Evolutionary conservation across 140 eudicot genomes (phyloP), one percentile per base, ranked within the genome.

Genomic region (Senecio squalidus): DNA sequence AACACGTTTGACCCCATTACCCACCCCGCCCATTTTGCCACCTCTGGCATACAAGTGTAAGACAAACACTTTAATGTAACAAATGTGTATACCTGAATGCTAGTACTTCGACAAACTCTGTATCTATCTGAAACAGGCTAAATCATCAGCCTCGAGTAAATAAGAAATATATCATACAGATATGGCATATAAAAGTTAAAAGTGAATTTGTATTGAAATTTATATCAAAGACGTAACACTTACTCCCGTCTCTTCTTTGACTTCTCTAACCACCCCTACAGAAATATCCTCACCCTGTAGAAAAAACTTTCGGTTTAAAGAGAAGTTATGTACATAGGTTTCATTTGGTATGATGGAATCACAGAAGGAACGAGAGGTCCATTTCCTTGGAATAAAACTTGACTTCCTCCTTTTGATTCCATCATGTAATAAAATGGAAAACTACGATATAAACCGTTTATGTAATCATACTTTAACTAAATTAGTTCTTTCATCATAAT

Each of bases 201-300:
- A 60, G 40, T 17, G 22, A 23, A 2, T 51, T 17, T 8, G 18
- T 9, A 26, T 41, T 38, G 17, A 34, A 3, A 25, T 25, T 44
- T 15, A 28, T 11, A 46, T 25, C 17, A 62, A 54, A 54, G 15
- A 59, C 17, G 15, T 26, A 58, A 45, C 47, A 74, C 94, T 72
- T 79, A 89, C 97, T 75, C 95, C 95, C 26, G 97, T 89, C 70
- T 89, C 97, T 76, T 89, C 97, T 77, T 89, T 84, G 13, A 89
- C 95, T 74, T 89, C 97, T 80, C 97, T 74, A 34, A 28, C 69
- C 30, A 83, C 82, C 41, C 84, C 97, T 4, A 2, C 60, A 48
- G 56, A 39, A 11, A 89, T 82, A 57, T 89, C 92, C 78, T 84
- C 97, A 9, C 93, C 97, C 97, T 89, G 79, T 39, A 51, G 16